Conservation (phyloP, 83 land plant species). For the Larix sibirica region DNA sequence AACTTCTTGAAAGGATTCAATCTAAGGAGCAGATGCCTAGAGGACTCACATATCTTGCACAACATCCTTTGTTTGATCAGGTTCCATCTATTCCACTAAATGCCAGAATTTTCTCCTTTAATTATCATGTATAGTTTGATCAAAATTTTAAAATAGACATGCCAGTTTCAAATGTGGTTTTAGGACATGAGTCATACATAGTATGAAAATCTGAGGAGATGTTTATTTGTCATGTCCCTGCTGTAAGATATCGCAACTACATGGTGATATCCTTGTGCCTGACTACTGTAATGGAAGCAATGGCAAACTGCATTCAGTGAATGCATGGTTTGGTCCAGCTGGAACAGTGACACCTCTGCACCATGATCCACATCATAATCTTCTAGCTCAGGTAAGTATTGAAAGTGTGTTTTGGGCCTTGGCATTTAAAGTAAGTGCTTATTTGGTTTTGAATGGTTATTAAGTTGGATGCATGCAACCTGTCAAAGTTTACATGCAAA, state of each 20-base stretch:
- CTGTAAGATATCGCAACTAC: conserved; percentile 78
- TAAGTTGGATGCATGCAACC: not conserved
- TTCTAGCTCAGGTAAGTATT: conserved; percentile 78
- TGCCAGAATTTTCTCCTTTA: not conserved
- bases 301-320: conserved; percentile 77
- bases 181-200: not conserved
- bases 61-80: conserved; percentile 98
- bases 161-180: not conserved
- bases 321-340: conserved; percentile 99
- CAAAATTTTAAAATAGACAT: not conserved
- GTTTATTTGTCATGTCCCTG: not conserved
- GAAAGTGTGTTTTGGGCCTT: not conserved
- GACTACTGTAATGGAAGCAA: conserved; percentile 88
- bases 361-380: conserved; percentile 96
- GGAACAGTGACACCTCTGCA: conserved; percentile 98
- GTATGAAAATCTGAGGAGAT: not conserved
- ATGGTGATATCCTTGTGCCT: conserved; percentile 79
- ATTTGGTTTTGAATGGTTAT: not conserved
- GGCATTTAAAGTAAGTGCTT: not conserved
- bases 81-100: conserved; percentile 24
- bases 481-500: not conserved
- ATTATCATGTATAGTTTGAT: not conserved
- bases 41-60: conserved; percentile 84
- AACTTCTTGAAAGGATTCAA: conserved; percentile 72
- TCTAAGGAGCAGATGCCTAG: conserved; percentile 25